Conservation (phyloP, 2,329 filamentous ascomycete species). For the Fusarium sp. region DNA sequence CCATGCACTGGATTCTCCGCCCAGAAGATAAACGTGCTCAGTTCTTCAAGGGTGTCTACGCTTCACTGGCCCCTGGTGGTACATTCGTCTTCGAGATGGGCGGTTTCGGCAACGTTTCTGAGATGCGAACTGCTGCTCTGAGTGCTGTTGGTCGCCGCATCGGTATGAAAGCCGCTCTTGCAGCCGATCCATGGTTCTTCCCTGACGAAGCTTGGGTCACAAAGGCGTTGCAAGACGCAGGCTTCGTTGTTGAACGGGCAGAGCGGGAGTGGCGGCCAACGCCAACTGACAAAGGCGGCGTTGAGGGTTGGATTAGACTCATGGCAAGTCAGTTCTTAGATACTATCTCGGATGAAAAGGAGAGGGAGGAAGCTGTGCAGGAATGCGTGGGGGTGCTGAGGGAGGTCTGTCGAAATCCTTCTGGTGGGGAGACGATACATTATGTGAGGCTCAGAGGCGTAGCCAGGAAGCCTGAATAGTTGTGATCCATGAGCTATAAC, state of each 20-base stretch:
- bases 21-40: slow-evolving; percentile 51
- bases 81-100: slow-evolving; percentile 76
- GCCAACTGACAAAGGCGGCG: slow-evolving; percentile 63
- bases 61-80: slow-evolving; percentile 64
- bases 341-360: slow-evolving; percentile 53
- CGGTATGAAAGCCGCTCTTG: slow-evolving; percentile 57
- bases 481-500: not conserved
- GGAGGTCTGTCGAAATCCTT: slow-evolving; percentile 62
- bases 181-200: slow-evolving; percentile 75
- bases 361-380: slow-evolving; percentile 61
- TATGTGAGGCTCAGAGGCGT: slow-evolving; percentile 65
- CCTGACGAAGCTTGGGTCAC: slow-evolving; percentile 69
- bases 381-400: slow-evolving; percentile 65
- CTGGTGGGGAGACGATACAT: slow-evolving; percentile 64
- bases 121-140: slow-evolving; percentile 68
- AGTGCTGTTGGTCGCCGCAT: slow-evolving; percentile 62
- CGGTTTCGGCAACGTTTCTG: slow-evolving; percentile 72
- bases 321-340: slow-evolving; percentile 70
- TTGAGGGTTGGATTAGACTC: slow-evolving; percentile 72
- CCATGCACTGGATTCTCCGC: slow-evolving; percentile 73
- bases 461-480: slow-evolving; percentile 50
- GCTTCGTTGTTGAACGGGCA: slow-evolving; percentile 59
- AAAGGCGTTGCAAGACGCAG: slow-evolving; percentile 55
- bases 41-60: slow-evolving; percentile 64
- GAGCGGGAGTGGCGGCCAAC: slow-evolving; percentile 75